Conservation (phyloP, 176 grass and related monocot species). For the Zea luxurians region DNA sequence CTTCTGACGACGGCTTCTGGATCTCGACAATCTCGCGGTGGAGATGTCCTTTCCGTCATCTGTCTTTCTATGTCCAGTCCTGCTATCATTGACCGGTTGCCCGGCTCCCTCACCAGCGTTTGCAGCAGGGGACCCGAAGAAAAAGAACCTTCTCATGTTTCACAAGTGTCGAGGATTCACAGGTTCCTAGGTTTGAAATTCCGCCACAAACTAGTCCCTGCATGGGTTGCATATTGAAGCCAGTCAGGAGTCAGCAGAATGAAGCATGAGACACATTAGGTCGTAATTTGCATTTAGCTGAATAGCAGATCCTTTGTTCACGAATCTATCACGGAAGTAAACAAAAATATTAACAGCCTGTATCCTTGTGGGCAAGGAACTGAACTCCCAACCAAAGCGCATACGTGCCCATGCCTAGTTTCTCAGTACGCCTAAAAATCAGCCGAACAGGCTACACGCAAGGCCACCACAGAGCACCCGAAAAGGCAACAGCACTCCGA, state of each 20-base stretch:
- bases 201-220: neutral
- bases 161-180: neutral
- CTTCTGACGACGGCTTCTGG: conserved; percentile 10
- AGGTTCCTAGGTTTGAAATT: neutral
- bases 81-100: neutral
- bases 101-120: neutral
- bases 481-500: neutral
- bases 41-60: conserved; percentile 5
- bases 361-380: too few species aligned
- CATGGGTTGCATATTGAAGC: neutral
- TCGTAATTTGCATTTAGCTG: neutral
- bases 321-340: neutral
- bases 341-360: neutral
- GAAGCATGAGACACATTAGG: neutral
- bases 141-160: conserved; percentile 46
- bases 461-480: neutral
- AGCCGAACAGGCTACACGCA: conserved; percentile 13
- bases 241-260: neutral
- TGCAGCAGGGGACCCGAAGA: conserved; percentile 38
- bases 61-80: neutral
- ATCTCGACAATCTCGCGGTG: conserved; percentile 10
- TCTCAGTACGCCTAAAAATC: too few species aligned
- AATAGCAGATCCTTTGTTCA: neutral
- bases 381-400: neutral
- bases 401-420: too few species aligned